Evolutionary conservation across 257 asterid species (phyloP).

Genomic region (Penstemon barbatus): DNA sequence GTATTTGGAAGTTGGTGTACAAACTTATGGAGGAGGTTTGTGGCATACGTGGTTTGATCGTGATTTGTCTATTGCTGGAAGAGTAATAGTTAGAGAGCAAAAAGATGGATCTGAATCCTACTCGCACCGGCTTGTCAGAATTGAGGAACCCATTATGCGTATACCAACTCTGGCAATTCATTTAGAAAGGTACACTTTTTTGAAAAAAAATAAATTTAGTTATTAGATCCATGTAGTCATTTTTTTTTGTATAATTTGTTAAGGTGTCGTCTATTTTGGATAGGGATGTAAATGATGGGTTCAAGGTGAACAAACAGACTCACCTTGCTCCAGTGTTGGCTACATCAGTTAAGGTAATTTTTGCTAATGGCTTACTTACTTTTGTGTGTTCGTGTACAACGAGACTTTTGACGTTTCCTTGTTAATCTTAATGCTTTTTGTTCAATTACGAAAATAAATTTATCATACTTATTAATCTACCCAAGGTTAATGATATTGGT

Average conservation of each 20-base stretch:
- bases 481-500: not conserved
- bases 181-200: constrained; percentile 69
- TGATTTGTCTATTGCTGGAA: constrained; percentile 86
- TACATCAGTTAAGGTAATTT: constrained; percentile 78
- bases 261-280: constrained; percentile 28
- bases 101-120: constrained; percentile 64
- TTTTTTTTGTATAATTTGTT: constrained; percentile 14
- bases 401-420: not conserved
- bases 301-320: constrained; percentile 77
- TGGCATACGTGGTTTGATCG: constrained; percentile 99
- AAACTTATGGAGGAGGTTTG: constrained; percentile 91
- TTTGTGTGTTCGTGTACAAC: not conserved
- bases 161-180: constrained; percentile 95
- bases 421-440: not conserved
- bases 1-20: constrained; percentile 90
- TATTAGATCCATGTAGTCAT: not conserved
- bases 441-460: not conserved
- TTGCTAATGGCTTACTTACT: not conserved
- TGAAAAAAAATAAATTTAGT: constrained; percentile 11
- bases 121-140: constrained; percentile 69
- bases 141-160: constrained; percentile 91
- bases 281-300: constrained; percentile 88
- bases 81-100: constrained; percentile 62
- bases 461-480: too few relatives aligned
- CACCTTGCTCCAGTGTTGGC: constrained; percentile 94